Base-by-base conservation (phyloP, 73 alveolate genomes). In the Uronychia binucleata region DNA sequence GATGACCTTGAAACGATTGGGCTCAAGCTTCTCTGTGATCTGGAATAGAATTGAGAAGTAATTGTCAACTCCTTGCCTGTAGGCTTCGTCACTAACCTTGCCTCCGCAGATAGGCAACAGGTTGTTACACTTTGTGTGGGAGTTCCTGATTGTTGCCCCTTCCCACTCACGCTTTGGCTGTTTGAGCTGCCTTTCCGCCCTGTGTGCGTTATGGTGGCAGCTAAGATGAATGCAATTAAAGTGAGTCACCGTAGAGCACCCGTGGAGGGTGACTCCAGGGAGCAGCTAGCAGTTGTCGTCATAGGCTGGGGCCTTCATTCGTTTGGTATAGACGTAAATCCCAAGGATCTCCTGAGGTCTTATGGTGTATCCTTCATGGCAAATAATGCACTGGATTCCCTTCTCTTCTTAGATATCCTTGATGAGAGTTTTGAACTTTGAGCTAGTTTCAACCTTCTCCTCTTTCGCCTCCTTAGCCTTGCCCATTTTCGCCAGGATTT, bases 101-200 rank as follows among this genome's bases (percentile, higher is more conserved):
- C 94, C 94, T 0, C 97, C 97, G 74, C 86, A 59, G 1, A 92
- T 34, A 29, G 97, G 97, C 85, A 84, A 76, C 78, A 93, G 79
- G 77, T 89, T 92, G 34, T 92, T 92, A 77, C 97, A 92, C 33
- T 92, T 92, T 1, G 97, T 90, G 59, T 92, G 95, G 27, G 88
- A 90, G 77, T 92, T 92, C 57, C 97, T 85, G 27, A 92, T 92
- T 0, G 79, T 82, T 26, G 97, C 97, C 0, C 97, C 97, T 84
- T 92, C 97, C 97, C 97, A 92, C 78, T 92, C 97, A 26, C 86
- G 77, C 81, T 92, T 92, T 25, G 97, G 97, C 67, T 92, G 78
- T 77, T 81, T 82, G 77, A 92, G 59, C 26, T 83, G 31, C 76
- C 88, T 30, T 30, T 92, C 97, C 1, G 93, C 93, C 33, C 89